phyloP scores from a whole-genome alignment of 1,139 yeast species.

The Geotrichum aggregatum region DNA sequence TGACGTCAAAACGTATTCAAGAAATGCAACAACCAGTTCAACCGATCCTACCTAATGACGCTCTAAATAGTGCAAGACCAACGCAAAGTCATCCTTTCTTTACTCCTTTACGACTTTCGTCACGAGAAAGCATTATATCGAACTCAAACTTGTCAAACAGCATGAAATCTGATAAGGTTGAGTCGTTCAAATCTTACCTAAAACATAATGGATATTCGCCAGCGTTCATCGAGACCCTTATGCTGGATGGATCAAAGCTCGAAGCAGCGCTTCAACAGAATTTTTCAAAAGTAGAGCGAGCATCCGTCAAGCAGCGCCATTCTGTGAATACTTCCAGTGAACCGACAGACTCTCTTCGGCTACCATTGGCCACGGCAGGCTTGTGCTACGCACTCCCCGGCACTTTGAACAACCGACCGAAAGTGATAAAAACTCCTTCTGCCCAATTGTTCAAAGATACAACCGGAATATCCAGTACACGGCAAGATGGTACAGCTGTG shows the following conservation, averaged over 20 bases:
- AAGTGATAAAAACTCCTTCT: conserved; percentile 7
- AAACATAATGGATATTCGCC: conserved; percentile 2
- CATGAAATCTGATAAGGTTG: neutral
- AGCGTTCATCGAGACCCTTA: neutral
- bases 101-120: neutral
- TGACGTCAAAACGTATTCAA: conserved; percentile 47
- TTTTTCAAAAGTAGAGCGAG: neutral
- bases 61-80: neutral
- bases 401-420: conserved; percentile 23
- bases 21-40: conserved; percentile 45
- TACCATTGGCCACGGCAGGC: conserved; percentile 28
- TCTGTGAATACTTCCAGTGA: neutral
- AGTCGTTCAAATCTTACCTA: neutral
- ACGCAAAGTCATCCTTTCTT: conserved; percentile 1
- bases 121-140: neutral
- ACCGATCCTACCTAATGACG: conserved; percentile 7
- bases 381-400: conserved; percentile 27
- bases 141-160: neutral
- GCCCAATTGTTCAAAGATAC: neutral
- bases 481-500: conserved; percentile 10
- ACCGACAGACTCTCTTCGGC: neutral
- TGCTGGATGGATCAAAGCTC: neutral
- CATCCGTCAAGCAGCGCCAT: neutral
- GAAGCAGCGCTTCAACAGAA: neutral
- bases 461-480: conserved; percentile 1